Evolutionary conservation across 495 filamentous ascomycete species (phyloP), one percentile per base, ranked within the genome.

Genomic region (Friedmanniomyces endolithicus): DNA sequence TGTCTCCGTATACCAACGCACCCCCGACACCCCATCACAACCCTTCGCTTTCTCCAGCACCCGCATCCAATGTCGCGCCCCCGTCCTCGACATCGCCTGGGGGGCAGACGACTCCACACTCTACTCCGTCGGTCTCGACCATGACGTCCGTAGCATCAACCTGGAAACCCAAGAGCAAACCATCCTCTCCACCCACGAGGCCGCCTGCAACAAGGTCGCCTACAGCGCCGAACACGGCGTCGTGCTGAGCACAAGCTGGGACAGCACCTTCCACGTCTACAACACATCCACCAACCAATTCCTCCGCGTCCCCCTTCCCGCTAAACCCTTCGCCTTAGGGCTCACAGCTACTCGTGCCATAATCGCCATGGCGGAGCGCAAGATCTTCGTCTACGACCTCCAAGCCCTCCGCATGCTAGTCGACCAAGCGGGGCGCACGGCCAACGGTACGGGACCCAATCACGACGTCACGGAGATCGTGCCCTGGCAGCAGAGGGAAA

Each of bases 361-460:
- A 49, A 87, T 96, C 37, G 90, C 88, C 50, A 96, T 97, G 90
- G 85, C 90, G n/a, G 85, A 83, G 37, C 87, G 92, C 41, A 77
- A 85, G 0, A 74, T 95, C 43, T 80, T 92, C 74, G 94, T 98
- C 70, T 97, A 96, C 77, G 86, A 95, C 62, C 79, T 98, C 9
- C 74, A 80, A 24, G 69, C 82, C 6, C 75, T 95, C 40, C 70
- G 78, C 16, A 58, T 73, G 12, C 59, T 79, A 6, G 69, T 77
- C 0, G 73, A 80, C 1, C 66, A 82, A 62, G 65, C 76, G 14
- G 65, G 67, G 25, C 54, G 60, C 22, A 57, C 50, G n/a, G 43
- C 61, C 7, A 62, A 70, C 9, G 11, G 24, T 9, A 20, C 27
- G 7, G 53, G 23, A 17, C 47, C 47, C n/a, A 50, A 34, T 23